These are phyloP conservation scores for Hordeum marinum DNA, from an alignment of 176 grass and related monocot genomes.

Conservation along the genomic window DNA sequence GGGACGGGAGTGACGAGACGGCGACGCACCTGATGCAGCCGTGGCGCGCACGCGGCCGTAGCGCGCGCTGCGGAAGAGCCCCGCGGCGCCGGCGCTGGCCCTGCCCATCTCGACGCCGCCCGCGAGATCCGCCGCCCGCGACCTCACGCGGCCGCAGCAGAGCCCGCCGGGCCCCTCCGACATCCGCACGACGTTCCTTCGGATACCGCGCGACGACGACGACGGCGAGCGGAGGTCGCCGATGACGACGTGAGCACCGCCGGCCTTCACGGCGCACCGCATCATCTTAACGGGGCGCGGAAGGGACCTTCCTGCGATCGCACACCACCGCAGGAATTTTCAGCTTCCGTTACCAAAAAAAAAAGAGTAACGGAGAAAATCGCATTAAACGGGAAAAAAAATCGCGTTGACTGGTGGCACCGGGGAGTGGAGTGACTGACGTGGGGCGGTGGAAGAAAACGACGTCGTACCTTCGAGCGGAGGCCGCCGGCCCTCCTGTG, in stretches of 20 bases:
- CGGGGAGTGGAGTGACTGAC: neutral
- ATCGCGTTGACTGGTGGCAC: constrained; percentile 11
- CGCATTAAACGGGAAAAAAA: no score
- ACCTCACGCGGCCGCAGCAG: constrained; percentile 41
- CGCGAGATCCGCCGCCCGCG: constrained; percentile 34
- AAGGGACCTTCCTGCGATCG: constrained; percentile 29
- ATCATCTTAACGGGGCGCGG: constrained; percentile 25
- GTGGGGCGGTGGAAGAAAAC: neutral
- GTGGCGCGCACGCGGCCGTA: constrained; percentile 39
- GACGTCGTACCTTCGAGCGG: neutral
- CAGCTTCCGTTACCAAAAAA: neutral
- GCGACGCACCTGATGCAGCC: constrained; percentile 44
- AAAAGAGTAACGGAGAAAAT: neutral
- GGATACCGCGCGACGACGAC: neutral
- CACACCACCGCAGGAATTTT: constrained; percentile 33
- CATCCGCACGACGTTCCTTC: constrained; percentile 33
- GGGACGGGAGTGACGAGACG: neutral
- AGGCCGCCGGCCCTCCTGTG: neutral
- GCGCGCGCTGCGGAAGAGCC: constrained; percentile 49
- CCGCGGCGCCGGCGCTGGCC: constrained; percentile 17
- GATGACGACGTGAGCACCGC: constrained; percentile 4
- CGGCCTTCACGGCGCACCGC: constrained; percentile 25
- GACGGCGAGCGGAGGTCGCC: constrained; percentile 1
- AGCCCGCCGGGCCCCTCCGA: constrained; percentile 13
- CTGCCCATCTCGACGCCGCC: constrained; percentile 48